Conservation (phyloP, 257 asterid species). For the Solanum etuberosum region DNA sequence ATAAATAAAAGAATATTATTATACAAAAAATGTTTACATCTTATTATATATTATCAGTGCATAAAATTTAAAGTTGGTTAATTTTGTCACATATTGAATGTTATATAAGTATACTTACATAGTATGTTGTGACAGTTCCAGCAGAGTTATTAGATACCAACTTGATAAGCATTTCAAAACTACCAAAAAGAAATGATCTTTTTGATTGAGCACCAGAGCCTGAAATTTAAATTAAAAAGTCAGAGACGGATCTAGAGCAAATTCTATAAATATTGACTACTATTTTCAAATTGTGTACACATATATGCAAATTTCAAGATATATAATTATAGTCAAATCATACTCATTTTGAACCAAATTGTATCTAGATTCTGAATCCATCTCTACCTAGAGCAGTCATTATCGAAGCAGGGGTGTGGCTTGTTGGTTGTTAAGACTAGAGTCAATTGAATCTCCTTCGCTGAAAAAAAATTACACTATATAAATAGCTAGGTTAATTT, state of each 20-base stretch:
- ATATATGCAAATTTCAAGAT: neutral
- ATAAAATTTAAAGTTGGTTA: too few relatives aligned
- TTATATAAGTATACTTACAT: conserved; percentile 21
- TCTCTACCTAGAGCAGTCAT: neutral
- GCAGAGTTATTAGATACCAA: conserved; percentile 63
- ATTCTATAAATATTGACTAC: neutral
- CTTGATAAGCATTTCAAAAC: conserved; percentile 56
- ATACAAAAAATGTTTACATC: neutral
- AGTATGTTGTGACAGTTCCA: conserved; percentile 69
- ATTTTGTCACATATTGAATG: too few relatives aligned
- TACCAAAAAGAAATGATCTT: conserved; percentile 46
- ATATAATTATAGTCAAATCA: neutral
- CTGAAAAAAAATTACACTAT: neutral
- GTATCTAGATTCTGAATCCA: neutral
- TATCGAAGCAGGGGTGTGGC: neutral
- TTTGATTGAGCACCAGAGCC: conserved; percentile 66
- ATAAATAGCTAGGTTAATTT: neutral
- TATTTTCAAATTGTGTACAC: neutral
- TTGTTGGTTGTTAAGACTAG: neutral
- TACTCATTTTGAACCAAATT: neutral
- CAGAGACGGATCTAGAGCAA: neutral
- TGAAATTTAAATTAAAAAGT: neutral
- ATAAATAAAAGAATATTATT: neutral
- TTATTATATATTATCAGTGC: neutral
- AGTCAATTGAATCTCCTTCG: neutral